A percentile compares a stretch with the other conserved stretches of the same genome.
These are phyloP conservation scores for Coemansia sp. DNA, from an alignment of 192 early-diverging fungal species.

Conservation along the genomic window DNA sequence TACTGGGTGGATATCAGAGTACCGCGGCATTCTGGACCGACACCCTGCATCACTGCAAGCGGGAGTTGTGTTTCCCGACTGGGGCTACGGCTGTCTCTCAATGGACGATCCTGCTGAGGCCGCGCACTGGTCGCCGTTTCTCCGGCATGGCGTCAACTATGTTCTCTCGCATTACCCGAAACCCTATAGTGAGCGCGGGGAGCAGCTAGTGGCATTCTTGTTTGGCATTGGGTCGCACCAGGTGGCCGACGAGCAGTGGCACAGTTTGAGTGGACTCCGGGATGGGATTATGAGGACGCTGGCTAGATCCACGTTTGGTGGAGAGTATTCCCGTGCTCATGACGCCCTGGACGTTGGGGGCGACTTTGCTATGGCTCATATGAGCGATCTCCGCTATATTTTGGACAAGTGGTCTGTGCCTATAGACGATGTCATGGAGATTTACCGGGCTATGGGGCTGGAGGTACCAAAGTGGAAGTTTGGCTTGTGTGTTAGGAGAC, in stretches of 20 bases:
- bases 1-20: not conserved
- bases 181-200: conserved; percentile 21
- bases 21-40: conserved; percentile 35
- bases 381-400: conserved; percentile 32
- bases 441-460: conserved; percentile 38
- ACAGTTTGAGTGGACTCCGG: conserved; percentile 39
- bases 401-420: conserved; percentile 47
- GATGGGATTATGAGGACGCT: conserved; percentile 47
- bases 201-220: conserved; percentile 44
- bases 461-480: conserved; percentile 20
- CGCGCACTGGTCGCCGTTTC: conserved; percentile 54
- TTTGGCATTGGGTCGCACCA: conserved; percentile 52
- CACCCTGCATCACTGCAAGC: conserved; percentile 40
- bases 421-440: conserved; percentile 35
- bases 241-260: conserved; percentile 54
- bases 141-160: conserved; percentile 26
- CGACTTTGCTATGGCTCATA: conserved; percentile 53
- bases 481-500: conserved; percentile 38
- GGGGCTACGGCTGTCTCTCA: conserved; percentile 54
- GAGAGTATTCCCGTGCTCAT: conserved; percentile 41
- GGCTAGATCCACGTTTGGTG: conserved; percentile 44
- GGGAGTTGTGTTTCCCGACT: conserved; percentile 49
- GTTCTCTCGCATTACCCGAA: conserved; percentile 15
- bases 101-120: conserved; percentile 50
- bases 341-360: conserved; percentile 50